A percentile compares a stretch with the other conserved stretches of the same genome.
Evolutionary conservation across 1,139 yeast species (phyloP).

Genomic region (Protomyces inundatus): DNA sequence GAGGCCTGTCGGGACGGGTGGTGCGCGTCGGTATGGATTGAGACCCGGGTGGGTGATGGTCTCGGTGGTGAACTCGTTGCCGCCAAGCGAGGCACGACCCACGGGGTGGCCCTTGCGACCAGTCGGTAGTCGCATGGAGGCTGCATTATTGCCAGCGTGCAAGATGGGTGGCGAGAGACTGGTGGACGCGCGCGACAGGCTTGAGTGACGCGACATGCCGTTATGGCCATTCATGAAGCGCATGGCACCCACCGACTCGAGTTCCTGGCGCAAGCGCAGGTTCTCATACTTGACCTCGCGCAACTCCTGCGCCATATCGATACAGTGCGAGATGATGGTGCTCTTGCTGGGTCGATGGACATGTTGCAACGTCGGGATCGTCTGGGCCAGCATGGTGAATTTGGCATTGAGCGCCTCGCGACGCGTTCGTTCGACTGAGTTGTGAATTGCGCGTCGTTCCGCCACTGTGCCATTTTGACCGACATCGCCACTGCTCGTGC

Average conservation of each 20-base stretch:
- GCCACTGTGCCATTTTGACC: background rate
- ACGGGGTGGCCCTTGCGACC: too few species aligned
- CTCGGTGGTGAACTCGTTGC: too few species aligned
- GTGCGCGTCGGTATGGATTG: too few species aligned
- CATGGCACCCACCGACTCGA: constrained; percentile 4
- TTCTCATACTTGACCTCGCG: constrained; percentile 15
- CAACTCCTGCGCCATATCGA: constrained; percentile 20
- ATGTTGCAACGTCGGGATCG: constrained; percentile 16
- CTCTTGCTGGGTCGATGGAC: constrained; percentile 22
- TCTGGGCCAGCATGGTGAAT: constrained; percentile 15
- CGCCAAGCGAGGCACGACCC: too few species aligned
- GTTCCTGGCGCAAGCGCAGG: constrained; percentile 13
- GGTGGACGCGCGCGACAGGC: background rate
- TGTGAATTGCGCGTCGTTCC: constrained; percentile 24
- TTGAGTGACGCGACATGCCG: background rate
- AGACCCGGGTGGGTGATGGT: too few species aligned
- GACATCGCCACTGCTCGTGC: too few species aligned
- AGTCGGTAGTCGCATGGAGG: background rate
- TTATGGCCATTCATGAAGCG: background rate
- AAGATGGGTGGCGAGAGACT: background rate
- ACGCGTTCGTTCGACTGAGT: constrained; percentile 21
- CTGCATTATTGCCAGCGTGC: background rate
- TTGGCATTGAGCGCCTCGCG: constrained; percentile 19
- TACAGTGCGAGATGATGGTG: constrained; percentile 17
- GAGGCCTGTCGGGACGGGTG: background rate